These are phyloP conservation scores for Primulina huaijiensis DNA, from an alignment of 257 asterid species.

Conservation along the genomic window DNA sequence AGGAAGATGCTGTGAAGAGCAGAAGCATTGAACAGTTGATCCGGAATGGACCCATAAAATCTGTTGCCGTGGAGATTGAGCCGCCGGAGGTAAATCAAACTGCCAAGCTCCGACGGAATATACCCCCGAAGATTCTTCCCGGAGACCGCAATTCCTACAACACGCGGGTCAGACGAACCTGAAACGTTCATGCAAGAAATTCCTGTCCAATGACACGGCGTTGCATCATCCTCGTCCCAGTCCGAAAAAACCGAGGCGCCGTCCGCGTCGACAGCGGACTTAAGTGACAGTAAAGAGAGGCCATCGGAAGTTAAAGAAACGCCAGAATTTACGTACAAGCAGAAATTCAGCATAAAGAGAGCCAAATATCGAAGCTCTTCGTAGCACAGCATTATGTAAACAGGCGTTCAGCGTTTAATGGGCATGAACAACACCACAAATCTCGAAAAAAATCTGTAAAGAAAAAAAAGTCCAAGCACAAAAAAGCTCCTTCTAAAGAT, in stretches of 20 bases:
- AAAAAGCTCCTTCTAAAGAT: slow-evolving; percentile 2
- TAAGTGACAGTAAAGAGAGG: slow-evolving; percentile 67
- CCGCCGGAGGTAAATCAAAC: slow-evolving; percentile 71
- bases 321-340: slow-evolving; percentile 18
- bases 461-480: not conserved
- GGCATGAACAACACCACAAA: slow-evolving; percentile 16
- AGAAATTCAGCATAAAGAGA: slow-evolving; percentile 30
- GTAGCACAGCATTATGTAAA: slow-evolving; percentile 31
- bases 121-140: slow-evolving; percentile 73
- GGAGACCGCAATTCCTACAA: slow-evolving; percentile 65
- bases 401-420: slow-evolving; percentile 4
- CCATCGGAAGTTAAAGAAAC: slow-evolving; percentile 60
- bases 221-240: slow-evolving; percentile 73
- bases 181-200: slow-evolving; percentile 77
- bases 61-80: slow-evolving; percentile 77
- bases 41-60: slow-evolving; percentile 80
- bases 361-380: slow-evolving; percentile 24
- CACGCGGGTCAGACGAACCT: slow-evolving; percentile 60
- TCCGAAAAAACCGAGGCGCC: slow-evolving; percentile 47
- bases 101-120: slow-evolving; percentile 91
- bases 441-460: not conserved
- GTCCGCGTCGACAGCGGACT: slow-evolving; percentile 63
- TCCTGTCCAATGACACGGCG: slow-evolving; percentile 90
- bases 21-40: slow-evolving; percentile 75
- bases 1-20: slow-evolving; percentile 82